Evolutionary conservation across 148 eudicot genomes (phyloP).

Genomic region (Dysphania ambrosioides): DNA sequence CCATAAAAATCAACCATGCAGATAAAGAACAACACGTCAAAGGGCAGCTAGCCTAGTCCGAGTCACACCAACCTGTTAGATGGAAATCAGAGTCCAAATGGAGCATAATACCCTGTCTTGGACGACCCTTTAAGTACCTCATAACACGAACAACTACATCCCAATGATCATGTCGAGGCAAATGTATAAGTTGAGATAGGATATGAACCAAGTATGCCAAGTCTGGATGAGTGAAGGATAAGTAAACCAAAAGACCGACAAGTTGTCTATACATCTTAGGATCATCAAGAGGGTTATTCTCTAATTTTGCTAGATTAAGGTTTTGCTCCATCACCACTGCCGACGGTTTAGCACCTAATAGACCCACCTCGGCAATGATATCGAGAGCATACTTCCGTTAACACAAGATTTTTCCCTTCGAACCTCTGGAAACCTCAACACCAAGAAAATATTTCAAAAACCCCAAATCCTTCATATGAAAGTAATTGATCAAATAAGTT

Average conservation of each 20-base stretch:
- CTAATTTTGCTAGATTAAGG: neutral
- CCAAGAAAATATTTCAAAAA: too few relatives aligned
- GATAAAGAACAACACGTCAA: neutral
- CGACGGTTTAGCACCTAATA: neutral
- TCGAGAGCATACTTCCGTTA: neutral
- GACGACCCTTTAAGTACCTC: neutral
- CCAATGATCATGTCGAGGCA: neutral
- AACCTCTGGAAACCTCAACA: too few relatives aligned
- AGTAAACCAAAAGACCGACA: too few relatives aligned
- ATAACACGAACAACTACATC: neutral
- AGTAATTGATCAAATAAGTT: too few relatives aligned
- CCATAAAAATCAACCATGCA: neutral
- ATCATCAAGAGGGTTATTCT: too few relatives aligned
- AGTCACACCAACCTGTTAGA: too few relatives aligned
- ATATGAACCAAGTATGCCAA: too few relatives aligned
- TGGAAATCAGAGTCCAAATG: too few relatives aligned
- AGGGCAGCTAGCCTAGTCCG: neutral
- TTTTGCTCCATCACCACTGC: neutral
- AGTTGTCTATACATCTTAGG: too few relatives aligned
- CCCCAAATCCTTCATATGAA: too few relatives aligned
- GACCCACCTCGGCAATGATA: neutral
- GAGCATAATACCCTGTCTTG: neutral
- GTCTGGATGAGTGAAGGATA: too few relatives aligned
- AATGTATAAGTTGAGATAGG: too few relatives aligned
- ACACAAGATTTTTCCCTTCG: neutral